These are phyloP conservation scores for Kuraishia floccosa DNA, from an alignment of 805 yeast species.

Conservation along the genomic window DNA sequence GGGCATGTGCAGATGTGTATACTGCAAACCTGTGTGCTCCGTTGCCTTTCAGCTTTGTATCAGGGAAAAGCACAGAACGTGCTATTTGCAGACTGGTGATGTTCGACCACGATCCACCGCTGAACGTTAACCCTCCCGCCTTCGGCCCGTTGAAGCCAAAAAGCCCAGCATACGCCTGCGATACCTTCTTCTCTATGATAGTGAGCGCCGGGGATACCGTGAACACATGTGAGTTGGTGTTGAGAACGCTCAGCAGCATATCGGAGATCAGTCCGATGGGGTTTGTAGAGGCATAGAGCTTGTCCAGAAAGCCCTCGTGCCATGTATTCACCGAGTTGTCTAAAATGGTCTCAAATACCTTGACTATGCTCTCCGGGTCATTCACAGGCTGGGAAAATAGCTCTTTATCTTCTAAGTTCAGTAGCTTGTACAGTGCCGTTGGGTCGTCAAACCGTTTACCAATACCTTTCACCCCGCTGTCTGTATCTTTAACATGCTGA, in stretches of 20 bases:
- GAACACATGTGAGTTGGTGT: constrained; percentile 79
- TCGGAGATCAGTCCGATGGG: constrained; percentile 77
- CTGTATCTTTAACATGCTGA: constrained; percentile 35
- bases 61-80: constrained; percentile 52
- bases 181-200: constrained; percentile 59
- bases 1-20: constrained; percentile 62
- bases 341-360: constrained; percentile 43
- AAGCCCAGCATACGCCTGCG: constrained; percentile 53
- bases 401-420: constrained; percentile 21
- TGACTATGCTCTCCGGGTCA: constrained; percentile 27
- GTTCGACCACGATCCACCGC: constrained; percentile 86
- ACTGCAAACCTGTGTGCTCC: constrained; percentile 46
- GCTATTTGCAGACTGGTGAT: constrained; percentile 74
- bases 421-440: constrained; percentile 22
- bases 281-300: constrained; percentile 75
- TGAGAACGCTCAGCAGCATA: constrained; percentile 51
- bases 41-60: constrained; percentile 56
- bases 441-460: constrained; percentile 45
- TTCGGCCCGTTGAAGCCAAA: constrained; percentile 44
- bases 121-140: constrained; percentile 76
- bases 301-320: constrained; percentile 81
- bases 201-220: constrained; percentile 78
- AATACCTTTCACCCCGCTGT: constrained; percentile 30
- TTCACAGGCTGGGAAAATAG: constrained; percentile 11
- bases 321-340: constrained; percentile 70